Conservation (phyloP, 1,284 basidiomycete genomes). For the Rugiboletus extremiorientalis region DNA sequence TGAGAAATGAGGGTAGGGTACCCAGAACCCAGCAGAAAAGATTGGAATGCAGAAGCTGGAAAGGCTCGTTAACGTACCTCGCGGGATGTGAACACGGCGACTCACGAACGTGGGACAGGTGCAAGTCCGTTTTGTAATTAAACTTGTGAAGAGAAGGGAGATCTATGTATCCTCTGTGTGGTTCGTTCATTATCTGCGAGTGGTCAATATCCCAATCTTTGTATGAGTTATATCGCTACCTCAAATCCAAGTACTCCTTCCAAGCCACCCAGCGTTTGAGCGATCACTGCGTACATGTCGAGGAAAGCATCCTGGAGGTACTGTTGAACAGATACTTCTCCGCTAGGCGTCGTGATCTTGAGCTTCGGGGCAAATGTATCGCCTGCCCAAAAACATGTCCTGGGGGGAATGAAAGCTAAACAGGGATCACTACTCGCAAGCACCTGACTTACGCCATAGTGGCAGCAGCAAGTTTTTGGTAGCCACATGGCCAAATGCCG, state of each 20-base stretch:
- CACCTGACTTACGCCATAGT: conserved; percentile 75
- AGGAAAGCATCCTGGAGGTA: conserved; percentile 87
- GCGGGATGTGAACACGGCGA: conserved; percentile 15
- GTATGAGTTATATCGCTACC: conserved; percentile 41
- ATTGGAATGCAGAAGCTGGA: conserved; percentile 78
- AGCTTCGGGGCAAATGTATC: conserved; percentile 81
- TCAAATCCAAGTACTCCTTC: conserved; percentile 90
- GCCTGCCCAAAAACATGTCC: conserved; percentile 90
- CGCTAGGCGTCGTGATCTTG: conserved; percentile 48
- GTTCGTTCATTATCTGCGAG: conserved; percentile 91
- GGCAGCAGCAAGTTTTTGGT: conserved; percentile 84
- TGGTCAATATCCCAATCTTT: conserved; percentile 3
- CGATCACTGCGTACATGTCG: conserved; percentile 74
- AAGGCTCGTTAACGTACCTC: not conserved
- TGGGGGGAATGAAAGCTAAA: conserved; percentile 12
- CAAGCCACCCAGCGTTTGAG: conserved; percentile 66
- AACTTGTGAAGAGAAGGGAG: conserved; percentile 82
- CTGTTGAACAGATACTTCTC: conserved; percentile 65
- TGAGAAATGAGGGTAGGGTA: conserved; percentile 69
- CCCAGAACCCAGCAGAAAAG: conserved; percentile 82
- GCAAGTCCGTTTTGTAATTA: conserved; percentile 94
- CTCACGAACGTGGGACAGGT: conserved; percentile 81
- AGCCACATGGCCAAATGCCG: conserved; percentile 89
- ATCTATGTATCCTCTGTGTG: conserved; percentile 90
- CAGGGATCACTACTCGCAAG: conserved; percentile 15